Evolutionary conservation across 1,284 basidiomycete species (phyloP), one percentile per base, ranked within the genome.

Genomic region (Apiotrichum mycotoxinovorans): DNA sequence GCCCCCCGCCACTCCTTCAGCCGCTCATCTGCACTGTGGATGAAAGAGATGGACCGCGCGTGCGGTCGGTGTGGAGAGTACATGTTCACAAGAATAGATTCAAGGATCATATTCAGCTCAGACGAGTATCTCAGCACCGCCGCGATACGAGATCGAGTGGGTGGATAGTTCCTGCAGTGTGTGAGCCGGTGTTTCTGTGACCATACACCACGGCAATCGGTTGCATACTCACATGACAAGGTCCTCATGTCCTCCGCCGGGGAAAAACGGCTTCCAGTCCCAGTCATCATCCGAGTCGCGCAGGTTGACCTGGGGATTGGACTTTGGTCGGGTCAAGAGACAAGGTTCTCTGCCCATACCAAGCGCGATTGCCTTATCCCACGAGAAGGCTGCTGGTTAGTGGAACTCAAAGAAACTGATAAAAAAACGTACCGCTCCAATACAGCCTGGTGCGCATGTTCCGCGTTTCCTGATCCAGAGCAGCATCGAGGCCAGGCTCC

Each of bases 31-130:
- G 57, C 51, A 12, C 43, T 51, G 20, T 58, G 57, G 35, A 66
- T 60, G 38, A 64, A 64, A 5, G 56, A 52, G 3, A 59, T 50
- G 4, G 47, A 52, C 20, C 64, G 64, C 17, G 62, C 64, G 20
- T 66, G 56, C 3, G 64, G 64, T 5, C 64, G 58, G 30, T 63
- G 58, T 0, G 62, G 62, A 4, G 54, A 57, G 52, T 66, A 66
- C 64, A 66, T 66, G 60, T 64, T 64, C 45, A 60, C 56, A 9
- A 66, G 58, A 43, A 66, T 66, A 8, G 51, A 57, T 42, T 66
- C 64, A 43, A 66, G 62, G 47, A 66, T 66, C 44, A 60, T 52
- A 46, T 66, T 58, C 3, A 66, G 62, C 41, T 53, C 44, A 22
- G 56, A 41, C 8, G 56, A 56, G 45, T 63, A 57, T 4, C 50